Conservation (phyloP, 169 alveolate species). For the Eimeria tenella region DNA sequence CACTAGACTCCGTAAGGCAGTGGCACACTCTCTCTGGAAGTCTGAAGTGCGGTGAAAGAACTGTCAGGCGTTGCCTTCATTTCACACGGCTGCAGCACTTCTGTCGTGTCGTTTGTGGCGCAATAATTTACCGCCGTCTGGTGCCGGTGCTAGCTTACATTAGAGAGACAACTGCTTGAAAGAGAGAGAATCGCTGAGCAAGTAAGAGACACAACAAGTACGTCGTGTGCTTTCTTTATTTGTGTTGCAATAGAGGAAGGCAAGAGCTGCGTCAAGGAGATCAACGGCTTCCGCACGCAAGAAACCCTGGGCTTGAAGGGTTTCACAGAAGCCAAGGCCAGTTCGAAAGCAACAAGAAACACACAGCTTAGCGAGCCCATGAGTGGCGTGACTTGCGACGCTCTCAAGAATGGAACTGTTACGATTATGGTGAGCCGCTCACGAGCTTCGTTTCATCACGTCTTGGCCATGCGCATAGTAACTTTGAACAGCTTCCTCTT, state of each 20-base stretch:
- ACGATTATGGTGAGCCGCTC: background rate
- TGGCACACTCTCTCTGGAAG: no score
- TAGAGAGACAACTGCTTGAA: background rate
- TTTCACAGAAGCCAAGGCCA: background rate
- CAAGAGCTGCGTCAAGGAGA: conserved; percentile 28
- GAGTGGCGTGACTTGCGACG: background rate
- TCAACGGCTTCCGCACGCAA: conserved; percentile 52
- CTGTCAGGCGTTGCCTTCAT: no score
- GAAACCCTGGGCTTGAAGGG: conserved; percentile 1
- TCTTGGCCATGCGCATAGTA: background rate
- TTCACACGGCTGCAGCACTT: no score
- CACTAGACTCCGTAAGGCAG: no score
- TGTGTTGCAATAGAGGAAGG: background rate
- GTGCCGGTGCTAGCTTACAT: background rate
- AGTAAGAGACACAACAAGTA: background rate
- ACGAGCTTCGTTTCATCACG: background rate
- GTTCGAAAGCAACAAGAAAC: background rate
- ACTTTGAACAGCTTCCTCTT: background rate
- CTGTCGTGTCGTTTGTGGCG: no score
- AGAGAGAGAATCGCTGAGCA: background rate
- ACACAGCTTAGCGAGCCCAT: background rate
- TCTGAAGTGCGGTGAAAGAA: no score
- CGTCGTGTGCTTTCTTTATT: background rate
- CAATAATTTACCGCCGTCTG: no score
- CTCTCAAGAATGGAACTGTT: conserved; percentile 18